Evolutionary conservation across 106 monocot genomes (phyloP).

Genomic region (Dendrobium officinale): DNA sequence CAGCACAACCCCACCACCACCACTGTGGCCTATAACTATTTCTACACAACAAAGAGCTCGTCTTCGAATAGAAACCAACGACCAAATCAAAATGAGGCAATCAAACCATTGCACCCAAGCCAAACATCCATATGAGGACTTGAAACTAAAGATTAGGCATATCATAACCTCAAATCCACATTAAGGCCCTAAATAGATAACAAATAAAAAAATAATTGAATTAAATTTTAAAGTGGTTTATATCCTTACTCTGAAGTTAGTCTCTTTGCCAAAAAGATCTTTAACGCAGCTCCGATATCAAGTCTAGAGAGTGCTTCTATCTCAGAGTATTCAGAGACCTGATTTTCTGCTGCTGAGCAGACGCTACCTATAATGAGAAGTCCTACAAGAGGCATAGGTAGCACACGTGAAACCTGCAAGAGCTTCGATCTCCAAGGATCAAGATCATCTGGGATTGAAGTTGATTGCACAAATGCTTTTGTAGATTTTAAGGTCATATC

Average conservation of each 20-base stretch:
- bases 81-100: neutral
- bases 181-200: neutral
- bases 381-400: slow-evolving; percentile 94
- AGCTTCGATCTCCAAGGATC: slow-evolving; percentile 82
- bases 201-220: neutral
- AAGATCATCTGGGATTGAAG: slow-evolving; percentile 51
- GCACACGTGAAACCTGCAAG: slow-evolving; percentile 65
- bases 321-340: slow-evolving; percentile 41
- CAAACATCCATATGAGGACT: neutral
- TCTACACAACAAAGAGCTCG: no score
- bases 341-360: slow-evolving; percentile 50
- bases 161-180: neutral
- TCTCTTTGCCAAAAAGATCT: slow-evolving; percentile 78
- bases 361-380: slow-evolving; percentile 67
- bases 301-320: slow-evolving; percentile 68
- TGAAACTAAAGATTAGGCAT: no score
- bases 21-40: no score
- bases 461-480: slow-evolving; percentile 56
- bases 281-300: slow-evolving; percentile 81
- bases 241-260: slow-evolving; percentile 73
- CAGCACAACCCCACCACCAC: no score
- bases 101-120: neutral
- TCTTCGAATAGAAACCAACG: no score
- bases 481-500: slow-evolving; percentile 79
- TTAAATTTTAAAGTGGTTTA: neutral